Base-by-base conservation (phyloP, 23 red algal genomes). In the Gracilaria vermiculophylla region DNA sequence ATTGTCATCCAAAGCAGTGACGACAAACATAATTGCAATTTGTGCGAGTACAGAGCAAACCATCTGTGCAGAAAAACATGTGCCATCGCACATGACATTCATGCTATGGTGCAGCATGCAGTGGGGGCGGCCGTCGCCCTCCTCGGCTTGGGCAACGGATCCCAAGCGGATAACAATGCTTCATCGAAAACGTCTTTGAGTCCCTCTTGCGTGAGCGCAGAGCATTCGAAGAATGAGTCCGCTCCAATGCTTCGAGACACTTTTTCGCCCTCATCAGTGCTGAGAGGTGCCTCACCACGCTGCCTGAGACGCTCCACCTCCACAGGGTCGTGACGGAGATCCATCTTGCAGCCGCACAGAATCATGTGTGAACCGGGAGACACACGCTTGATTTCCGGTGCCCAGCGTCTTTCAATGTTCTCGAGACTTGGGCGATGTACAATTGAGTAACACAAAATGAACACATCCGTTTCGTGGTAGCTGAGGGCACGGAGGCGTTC, bases 181-280 rank as follows among this genome's bases (percentile, higher is more conserved):
- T 94, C 96, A 85, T 98, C 96, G 77, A 98, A 98, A 23, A 98
- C 92, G 41, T 94, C 92, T 57, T 98, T 98, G 39, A 98, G 83
- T 32, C 96, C 96, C 53, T 92, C 92, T 85, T 95, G 96, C 37
- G 92, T 95, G 53, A 95, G 86, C 17, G 96, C 96, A 2, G 88
- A 93, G 56, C 96, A 98, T 76, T 98, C 96, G 41, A 93, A 88
- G 69, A 95, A 98, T 20, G 77, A 83, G 13, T 81, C 79, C 8
- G 88, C 92, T 34, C 96, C 92, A 14, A 98, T 98, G 51, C 53
- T 75, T 14, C 83, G 77, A 19, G 86, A 89, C 27, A 95, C 56
- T 3, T 47, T 89, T 23, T 90, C 87, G 9, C 96, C 96, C 82
- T 95, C 89, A 15, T 81, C 86, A n/a, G 91, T 91, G 14, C 88